phyloP scores from a whole-genome alignment of 805 yeast genomes.

The Alloascoidea hylecoeti region DNA sequence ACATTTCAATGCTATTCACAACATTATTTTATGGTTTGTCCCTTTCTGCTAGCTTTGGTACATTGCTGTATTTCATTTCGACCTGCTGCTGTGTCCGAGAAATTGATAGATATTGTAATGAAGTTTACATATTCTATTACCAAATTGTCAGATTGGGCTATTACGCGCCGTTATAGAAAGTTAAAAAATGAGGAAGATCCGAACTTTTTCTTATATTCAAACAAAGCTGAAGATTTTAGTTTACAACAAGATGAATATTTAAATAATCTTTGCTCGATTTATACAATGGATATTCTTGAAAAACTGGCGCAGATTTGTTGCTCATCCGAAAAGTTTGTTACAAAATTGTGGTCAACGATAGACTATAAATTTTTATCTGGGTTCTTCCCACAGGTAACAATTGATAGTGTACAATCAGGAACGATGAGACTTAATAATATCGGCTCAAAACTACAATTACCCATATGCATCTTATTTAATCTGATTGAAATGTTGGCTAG shows the following conservation, averaged over 20 bases:
- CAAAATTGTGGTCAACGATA: neutral
- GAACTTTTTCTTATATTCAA: neutral
- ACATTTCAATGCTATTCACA: slow-evolving; percentile 10
- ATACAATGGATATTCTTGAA: slow-evolving; percentile 8
- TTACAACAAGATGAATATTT: neutral
- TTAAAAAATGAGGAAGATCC: neutral
- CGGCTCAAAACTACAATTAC: slow-evolving; percentile 1
- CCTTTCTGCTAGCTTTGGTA: slow-evolving; percentile 44
- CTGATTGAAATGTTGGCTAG: slow-evolving; percentile 5
- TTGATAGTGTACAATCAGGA: neutral
- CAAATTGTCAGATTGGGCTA: neutral
- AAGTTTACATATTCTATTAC: slow-evolving; percentile 13
- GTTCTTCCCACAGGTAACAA: neutral
- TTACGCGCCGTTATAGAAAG: neutral
- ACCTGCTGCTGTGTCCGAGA: slow-evolving; percentile 40
- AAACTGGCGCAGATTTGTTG: slow-evolving; percentile 1
- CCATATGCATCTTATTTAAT: slow-evolving; percentile 9
- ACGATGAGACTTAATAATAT: neutral
- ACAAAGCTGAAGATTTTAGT: neutral
- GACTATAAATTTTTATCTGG: neutral
- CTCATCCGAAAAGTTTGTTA: neutral
- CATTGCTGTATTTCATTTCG: slow-evolving; percentile 42
- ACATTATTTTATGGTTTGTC: slow-evolving; percentile 15
- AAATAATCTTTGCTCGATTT: slow-evolving; percentile 1
- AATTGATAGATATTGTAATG: slow-evolving; percentile 19